These are phyloP conservation scores for Leptoxyphium fumago DNA, from an alignment of 2,329 filamentous ascomycete genomes.

Conservation along the genomic window DNA sequence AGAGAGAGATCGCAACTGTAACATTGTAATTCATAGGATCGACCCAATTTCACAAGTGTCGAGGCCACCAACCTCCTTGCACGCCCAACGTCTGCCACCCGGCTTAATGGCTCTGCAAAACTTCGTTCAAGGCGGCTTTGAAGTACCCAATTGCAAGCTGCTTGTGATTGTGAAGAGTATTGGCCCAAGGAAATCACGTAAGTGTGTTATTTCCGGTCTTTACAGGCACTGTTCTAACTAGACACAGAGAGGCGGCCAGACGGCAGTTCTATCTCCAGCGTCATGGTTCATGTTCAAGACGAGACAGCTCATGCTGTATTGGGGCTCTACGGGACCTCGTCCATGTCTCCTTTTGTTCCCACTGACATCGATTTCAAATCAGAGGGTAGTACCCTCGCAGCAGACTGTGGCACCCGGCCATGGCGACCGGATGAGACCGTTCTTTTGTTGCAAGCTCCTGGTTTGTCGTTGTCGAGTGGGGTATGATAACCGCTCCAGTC, in stretches of 20 bases:
- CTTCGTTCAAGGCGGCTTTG: constrained; percentile 40
- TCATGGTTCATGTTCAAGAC: constrained; percentile 42
- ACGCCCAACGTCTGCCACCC: constrained; percentile 22
- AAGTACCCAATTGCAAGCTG: constrained; percentile 36
- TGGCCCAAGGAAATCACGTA: constrained; percentile 36
- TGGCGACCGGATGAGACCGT: constrained; percentile 19
- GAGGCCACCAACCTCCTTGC: constrained; percentile 33
- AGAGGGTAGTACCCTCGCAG: background rate
- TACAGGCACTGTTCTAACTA: constrained; percentile 1
- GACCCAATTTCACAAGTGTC: constrained; percentile 29
- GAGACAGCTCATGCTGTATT: constrained; percentile 39
- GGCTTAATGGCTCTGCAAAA: constrained; percentile 42
- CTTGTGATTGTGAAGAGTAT: constrained; percentile 45
- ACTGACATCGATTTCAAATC: constrained; percentile 1
- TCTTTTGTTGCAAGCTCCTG: constrained; percentile 16
- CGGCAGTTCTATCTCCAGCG: constrained; percentile 28
- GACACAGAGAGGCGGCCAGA: constrained; percentile 33
- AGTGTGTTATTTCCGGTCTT: background rate
- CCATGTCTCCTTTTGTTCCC: constrained; percentile 14
- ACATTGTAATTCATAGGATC: constrained; percentile 39
- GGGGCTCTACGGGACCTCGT: constrained; percentile 41
- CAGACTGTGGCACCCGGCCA: constrained; percentile 1
- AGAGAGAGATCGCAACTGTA: constrained; percentile 38
- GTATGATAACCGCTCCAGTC: constrained; percentile 6
- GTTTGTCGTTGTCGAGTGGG: constrained; percentile 17